phyloP scores from a whole-genome alignment of 179 eudicot species.

The Beta macrorhiza region DNA sequence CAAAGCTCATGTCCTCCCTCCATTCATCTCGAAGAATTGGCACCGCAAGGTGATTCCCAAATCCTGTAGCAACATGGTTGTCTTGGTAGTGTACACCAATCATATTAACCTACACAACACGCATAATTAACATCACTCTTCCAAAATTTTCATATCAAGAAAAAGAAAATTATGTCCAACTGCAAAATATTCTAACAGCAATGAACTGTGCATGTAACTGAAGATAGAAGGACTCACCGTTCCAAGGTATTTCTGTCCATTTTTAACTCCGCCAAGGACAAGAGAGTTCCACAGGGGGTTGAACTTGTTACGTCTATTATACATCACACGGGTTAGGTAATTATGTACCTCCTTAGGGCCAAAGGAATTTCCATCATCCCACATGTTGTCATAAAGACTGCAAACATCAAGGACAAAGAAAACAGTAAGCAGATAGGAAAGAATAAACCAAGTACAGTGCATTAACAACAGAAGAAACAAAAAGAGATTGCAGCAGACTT shows the following conservation, averaged over 20 bases:
- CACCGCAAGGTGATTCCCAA: constrained; percentile 89
- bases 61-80: constrained; percentile 89
- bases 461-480: background rate
- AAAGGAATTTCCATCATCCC: constrained; percentile 97
- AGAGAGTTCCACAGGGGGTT: constrained; percentile 94
- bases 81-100: constrained; percentile 99
- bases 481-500: background rate
- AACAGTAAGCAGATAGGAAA: background rate
- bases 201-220: background rate
- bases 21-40: constrained; percentile 99
- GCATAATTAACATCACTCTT: constrained; percentile 1
- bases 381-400: constrained; percentile 90
- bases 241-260: constrained; percentile 93
- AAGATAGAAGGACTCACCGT: constrained; percentile 44
- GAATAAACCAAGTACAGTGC: constrained; percentile 6
- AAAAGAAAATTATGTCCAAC: background rate
- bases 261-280: constrained; percentile 94
- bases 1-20: constrained; percentile 76
- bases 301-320: constrained; percentile 95
- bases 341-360: constrained; percentile 96
- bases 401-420: constrained; percentile 23
- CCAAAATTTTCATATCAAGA: background rate
- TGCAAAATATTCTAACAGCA: constrained; percentile 1
- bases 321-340: constrained; percentile 85
- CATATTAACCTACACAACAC: constrained; percentile 72